A percentile compares a stretch with the other conserved stretches of the same genome.
Conservation (phyloP, 2,329 filamentous ascomycete genomes). For the Ophiostoma angusticollis region DNA sequence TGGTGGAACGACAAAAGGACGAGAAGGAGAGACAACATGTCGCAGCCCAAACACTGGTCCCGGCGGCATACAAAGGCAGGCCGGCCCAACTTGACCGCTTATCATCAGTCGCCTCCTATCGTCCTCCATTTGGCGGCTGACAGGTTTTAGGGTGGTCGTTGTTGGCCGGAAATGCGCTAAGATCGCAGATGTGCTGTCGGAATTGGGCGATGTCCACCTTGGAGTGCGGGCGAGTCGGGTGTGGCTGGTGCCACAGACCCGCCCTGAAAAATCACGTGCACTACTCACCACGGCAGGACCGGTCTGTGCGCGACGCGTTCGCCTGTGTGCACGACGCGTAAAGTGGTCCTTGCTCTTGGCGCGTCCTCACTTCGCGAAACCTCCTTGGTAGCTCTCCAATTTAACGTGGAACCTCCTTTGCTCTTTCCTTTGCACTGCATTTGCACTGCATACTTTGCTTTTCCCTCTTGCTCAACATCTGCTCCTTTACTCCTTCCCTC, state of each 20-base stretch:
- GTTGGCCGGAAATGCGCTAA: too few relatives aligned
- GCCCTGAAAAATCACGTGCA: too few relatives aligned
- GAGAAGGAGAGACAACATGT: too few relatives aligned
- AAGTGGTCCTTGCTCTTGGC: conserved; percentile 10
- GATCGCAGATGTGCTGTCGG: too few relatives aligned
- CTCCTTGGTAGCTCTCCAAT: conserved; percentile 3
- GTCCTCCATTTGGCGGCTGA: conserved; percentile 1
- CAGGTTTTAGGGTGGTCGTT: neutral
- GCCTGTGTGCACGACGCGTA: conserved; percentile 7
- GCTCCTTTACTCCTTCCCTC: neutral
- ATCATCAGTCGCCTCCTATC: neutral
- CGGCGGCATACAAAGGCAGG: too few relatives aligned
- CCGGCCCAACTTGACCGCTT: too few relatives aligned
- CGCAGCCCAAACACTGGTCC: too few relatives aligned
- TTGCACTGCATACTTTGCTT: neutral
- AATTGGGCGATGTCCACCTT: conserved; percentile 7
- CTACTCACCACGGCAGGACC: too few relatives aligned
- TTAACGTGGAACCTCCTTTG: conserved; percentile 7
- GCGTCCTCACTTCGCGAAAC: too few relatives aligned
- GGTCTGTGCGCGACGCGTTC: conserved; percentile 2
- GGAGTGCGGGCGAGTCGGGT: neutral
- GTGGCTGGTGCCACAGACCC: conserved; percentile 6
- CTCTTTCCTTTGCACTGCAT: neutral
- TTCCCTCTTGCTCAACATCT: conserved; percentile 1
- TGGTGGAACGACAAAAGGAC: too few relatives aligned